Evolutionary conservation across 371 early-diverging fungal species (phyloP), one percentile per base, ranked within the genome.

Genomic region (Mortierella sp.): DNA sequence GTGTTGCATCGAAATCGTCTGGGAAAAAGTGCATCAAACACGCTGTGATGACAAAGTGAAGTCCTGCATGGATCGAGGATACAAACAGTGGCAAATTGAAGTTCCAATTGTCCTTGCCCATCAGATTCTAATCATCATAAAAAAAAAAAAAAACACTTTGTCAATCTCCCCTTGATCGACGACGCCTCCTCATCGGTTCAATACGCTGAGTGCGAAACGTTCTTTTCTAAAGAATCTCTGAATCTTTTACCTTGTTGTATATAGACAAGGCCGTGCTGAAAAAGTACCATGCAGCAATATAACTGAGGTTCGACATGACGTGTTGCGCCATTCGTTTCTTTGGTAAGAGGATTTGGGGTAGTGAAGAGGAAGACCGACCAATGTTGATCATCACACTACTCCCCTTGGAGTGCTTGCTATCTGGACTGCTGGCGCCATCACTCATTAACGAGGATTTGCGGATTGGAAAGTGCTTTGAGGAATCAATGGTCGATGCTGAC

Each of bases 81-180:
- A 92, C 89, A 63, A 95, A 87, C 23, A 96, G 74, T 13, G 96
- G 95, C 61, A 89, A 88, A 47, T 83, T 82, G 80, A 96, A 90
- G 80, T 94, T 87, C 63, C 88, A 86, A 54, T 90, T 86, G 45
- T 89, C 86, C 60, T 85, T 84, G 34, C 93, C 90, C 86, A 87
- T 82, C 47, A 87, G 54, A n/a, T 83, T 81, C 78, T 74, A 61
- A n/a, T 6, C 8, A 48, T 9, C 8, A n/a, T 23, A 5, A 27
- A 34, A 14, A 50, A 42, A 24, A 28, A 43, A 23, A 2, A 8
- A 27, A 2, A 7, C 16, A 28, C 13, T 34, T 45, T 8, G 26
- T 23, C 10, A 45, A 21, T 14, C 19, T 6, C 5, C 18, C 13
- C 6, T 6, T 14, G 46, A 10, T 5, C 6, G 46, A 45, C 19